phyloP scores from a whole-genome alignment of 306 rosid species.

The Purshia tridentata region DNA sequence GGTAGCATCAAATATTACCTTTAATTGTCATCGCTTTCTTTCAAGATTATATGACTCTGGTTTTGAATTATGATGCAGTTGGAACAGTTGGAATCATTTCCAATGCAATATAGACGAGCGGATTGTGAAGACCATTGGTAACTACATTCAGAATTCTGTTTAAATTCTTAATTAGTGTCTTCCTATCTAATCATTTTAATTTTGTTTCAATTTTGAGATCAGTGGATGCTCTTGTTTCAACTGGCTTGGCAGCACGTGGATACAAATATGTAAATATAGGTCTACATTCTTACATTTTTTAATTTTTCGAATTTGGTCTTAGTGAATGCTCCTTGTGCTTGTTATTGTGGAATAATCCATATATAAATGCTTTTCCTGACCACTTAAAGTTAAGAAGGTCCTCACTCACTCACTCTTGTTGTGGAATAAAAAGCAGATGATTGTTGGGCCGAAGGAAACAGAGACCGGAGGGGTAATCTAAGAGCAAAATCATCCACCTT shows the following conservation, averaged over 20 bases:
- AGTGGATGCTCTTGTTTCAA: conserved; percentile 33
- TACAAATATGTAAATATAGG: conserved; percentile 28
- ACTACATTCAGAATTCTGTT: not conserved
- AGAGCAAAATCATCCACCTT: conserved; percentile 23
- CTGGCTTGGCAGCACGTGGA: conserved; percentile 36
- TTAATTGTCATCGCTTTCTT: too few relatives aligned
- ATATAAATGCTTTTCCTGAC: not conserved
- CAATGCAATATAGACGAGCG: conserved; percentile 26
- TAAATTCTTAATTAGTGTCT: too few relatives aligned
- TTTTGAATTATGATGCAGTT: conserved; percentile 15
- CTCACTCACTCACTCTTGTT: not conserved
- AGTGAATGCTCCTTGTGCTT: not conserved
- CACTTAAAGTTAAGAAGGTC: too few relatives aligned
- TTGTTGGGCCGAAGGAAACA: conserved; percentile 23
- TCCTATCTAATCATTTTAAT: not conserved
- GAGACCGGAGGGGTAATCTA: conserved; percentile 20
- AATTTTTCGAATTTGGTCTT: too few relatives aligned
- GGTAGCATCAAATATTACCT: too few relatives aligned
- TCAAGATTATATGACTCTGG: not conserved
- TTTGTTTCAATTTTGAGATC: not conserved
- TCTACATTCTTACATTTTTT: not conserved
- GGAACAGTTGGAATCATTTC: conserved; percentile 36
- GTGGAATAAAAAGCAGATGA: conserved; percentile 13
- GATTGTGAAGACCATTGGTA: conserved; percentile 24
- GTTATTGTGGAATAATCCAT: not conserved